Evolutionary conservation across 2,329 filamentous ascomycete species (phyloP).

Genomic region (Aspergillus sp.): DNA sequence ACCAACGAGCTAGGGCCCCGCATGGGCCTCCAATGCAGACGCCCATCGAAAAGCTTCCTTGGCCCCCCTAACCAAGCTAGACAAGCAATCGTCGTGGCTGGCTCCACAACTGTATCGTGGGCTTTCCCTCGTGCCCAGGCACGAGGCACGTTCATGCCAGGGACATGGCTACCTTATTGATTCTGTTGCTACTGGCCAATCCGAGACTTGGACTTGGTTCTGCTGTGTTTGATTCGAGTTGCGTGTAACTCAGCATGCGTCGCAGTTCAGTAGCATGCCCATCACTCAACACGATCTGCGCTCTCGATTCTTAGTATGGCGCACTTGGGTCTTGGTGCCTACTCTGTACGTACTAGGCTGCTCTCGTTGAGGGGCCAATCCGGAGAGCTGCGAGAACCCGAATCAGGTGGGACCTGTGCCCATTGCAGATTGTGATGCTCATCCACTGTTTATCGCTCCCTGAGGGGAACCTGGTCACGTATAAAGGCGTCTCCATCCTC

Average conservation of each 20-base stretch:
- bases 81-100: conserved; percentile 14
- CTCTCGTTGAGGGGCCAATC: not conserved
- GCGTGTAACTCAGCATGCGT: conserved; percentile 1
- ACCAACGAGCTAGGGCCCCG: conserved; percentile 4
- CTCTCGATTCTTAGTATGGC: not conserved
- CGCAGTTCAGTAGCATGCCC: conserved; percentile 1
- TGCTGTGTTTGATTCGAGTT: not conserved
- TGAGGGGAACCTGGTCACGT: conserved; percentile 10
- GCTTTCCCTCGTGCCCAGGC: not conserved
- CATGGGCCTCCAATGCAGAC: not conserved
- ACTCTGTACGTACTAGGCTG: not conserved
- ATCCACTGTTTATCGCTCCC: not conserved
- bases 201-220: not conserved
- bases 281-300: conserved; percentile 4
- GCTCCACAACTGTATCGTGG: not conserved
- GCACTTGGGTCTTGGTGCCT: not conserved
- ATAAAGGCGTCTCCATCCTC: conserved; percentile 25
- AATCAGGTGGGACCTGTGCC: conserved; percentile 4
- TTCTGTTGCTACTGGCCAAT: not conserved
- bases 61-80: not conserved
- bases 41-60: conserved; percentile 9
- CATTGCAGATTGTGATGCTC: not conserved
- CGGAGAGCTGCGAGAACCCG: not conserved
- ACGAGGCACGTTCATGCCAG: not conserved
- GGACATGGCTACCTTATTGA: not conserved